These are phyloP conservation scores for Aspergillus unguis DNA, from an alignment of 2,329 filamentous ascomycete genomes.

Conservation along the genomic window DNA sequence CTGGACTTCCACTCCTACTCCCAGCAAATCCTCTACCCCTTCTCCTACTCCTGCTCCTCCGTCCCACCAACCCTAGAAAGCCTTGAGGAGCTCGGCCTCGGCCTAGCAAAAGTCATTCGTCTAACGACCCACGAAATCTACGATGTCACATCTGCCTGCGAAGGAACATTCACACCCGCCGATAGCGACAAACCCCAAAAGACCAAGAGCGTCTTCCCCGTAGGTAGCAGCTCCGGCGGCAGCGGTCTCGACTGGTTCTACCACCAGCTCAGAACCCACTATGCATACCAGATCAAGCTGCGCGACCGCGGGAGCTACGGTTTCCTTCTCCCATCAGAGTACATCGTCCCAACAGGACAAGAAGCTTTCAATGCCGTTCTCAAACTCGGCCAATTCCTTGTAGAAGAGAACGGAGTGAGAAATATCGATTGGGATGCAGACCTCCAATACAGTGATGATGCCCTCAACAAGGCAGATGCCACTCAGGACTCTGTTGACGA, in stretches of 20 bases:
- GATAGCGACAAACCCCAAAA: slow-evolving; percentile 11
- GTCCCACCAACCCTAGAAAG: slow-evolving; percentile 86
- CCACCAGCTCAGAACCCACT: slow-evolving; percentile 75
- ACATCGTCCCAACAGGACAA: slow-evolving; percentile 85
- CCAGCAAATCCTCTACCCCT: slow-evolving; percentile 91
- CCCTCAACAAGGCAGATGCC: background rate
- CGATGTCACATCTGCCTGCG: slow-evolving; percentile 78
- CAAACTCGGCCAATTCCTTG: slow-evolving; percentile 72
- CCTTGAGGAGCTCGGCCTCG: slow-evolving; percentile 82
- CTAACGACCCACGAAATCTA: slow-evolving; percentile 73
- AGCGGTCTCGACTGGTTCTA: slow-evolving; percentile 95
- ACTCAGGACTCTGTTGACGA: background rate
- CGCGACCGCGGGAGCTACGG: slow-evolving; percentile 92
- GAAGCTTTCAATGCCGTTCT: slow-evolving; percentile 81
- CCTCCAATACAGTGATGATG: slow-evolving; percentile 8
- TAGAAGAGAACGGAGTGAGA: slow-evolving; percentile 11
- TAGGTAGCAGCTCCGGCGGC: slow-evolving; percentile 73
- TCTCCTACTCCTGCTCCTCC: slow-evolving; percentile 75
- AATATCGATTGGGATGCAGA: slow-evolving; percentile 17
- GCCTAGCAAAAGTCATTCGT: slow-evolving; percentile 83
- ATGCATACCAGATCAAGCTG: slow-evolving; percentile 89
- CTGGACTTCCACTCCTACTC: slow-evolving; percentile 93
- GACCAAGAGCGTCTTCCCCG: slow-evolving; percentile 39
- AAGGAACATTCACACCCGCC: slow-evolving; percentile 61
- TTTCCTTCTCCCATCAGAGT: slow-evolving; percentile 79